Percentiles rank a stretch among this genome's conserved stretches.
Evolutionary conservation across 768 basidiomycete species (phyloP).

Genomic region (Psilocybe cubensis): DNA sequence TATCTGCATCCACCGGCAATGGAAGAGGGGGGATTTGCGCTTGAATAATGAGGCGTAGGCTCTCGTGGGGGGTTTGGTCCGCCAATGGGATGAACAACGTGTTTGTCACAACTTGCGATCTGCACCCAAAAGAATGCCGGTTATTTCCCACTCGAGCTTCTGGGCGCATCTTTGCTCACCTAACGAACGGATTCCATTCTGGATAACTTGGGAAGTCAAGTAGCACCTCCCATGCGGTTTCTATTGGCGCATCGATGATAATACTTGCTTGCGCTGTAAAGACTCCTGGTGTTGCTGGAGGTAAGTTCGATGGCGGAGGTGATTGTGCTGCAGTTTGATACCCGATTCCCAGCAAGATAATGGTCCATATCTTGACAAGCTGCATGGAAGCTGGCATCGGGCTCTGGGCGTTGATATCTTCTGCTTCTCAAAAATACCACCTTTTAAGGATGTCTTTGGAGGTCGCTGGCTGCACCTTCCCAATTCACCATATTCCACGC

Average conservation of each 20-base stretch:
- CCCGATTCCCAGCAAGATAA: conserved; percentile 7
- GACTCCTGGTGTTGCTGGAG: conserved; percentile 32
- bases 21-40: conserved; percentile 36
- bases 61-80: conserved; percentile 27
- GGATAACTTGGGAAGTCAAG: conserved; percentile 54
- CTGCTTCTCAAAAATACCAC: not conserved
- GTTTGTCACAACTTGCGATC: conserved; percentile 30
- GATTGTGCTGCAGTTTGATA: conserved; percentile 9
- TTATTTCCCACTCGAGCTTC: not conserved
- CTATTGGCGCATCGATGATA: conserved; percentile 52
- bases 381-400: conserved; percentile 15
- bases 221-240: conserved; percentile 51
- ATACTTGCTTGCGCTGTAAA: conserved; percentile 39
- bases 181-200: conserved; percentile 49
- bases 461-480: no score
- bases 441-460: not conserved
- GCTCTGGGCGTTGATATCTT: not conserved
- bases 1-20: conserved; percentile 29
- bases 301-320: conserved; percentile 27
- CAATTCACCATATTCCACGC: conserved; percentile 2
- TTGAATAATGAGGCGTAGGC: conserved; percentile 27
- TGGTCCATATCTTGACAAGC: conserved; percentile 1
- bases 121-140: conserved; percentile 4
- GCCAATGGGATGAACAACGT: conserved; percentile 21
- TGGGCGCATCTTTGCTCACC: conserved; percentile 15